Evolutionary conservation across 2,329 filamentous ascomycete species (phyloP).

Genomic region (Aspergillus ochraceus): DNA sequence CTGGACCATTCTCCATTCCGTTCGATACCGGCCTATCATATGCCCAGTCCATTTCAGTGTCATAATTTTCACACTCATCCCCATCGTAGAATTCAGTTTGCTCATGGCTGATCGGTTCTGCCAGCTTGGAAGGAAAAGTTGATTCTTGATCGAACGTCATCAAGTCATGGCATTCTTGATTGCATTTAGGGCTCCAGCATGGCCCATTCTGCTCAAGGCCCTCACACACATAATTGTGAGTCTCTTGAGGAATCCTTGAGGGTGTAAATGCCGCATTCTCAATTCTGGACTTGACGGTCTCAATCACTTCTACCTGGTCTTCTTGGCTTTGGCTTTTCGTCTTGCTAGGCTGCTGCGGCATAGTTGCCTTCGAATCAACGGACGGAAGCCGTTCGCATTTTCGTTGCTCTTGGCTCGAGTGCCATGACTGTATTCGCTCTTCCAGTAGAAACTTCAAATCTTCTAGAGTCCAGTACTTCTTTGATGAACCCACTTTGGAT

Average conservation of each 20-base stretch:
- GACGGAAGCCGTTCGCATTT: slow-evolving; percentile 1
- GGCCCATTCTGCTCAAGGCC: not conserved
- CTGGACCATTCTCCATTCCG: not conserved
- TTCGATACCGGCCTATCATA: not conserved
- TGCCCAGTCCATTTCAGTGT: not conserved
- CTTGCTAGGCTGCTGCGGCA: not conserved
- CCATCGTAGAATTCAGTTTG: not conserved
- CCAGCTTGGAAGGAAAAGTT: not conserved
- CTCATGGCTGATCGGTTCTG: not conserved
- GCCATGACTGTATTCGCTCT: slow-evolving; percentile 17
- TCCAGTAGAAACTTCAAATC: slow-evolving; percentile 24
- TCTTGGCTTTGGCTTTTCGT: not conserved
- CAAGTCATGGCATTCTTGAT: not conserved
- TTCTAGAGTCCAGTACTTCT: slow-evolving; percentile 22
- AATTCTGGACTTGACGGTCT: not conserved
- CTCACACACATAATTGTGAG: not conserved
- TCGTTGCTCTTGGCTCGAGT: not conserved
- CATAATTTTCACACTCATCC: not conserved
- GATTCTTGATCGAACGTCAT: not conserved
- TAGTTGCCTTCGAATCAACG: not conserved
- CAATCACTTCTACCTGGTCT: not conserved
- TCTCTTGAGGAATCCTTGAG: not conserved
- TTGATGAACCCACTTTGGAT: not conserved
- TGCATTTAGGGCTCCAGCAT: not conserved
- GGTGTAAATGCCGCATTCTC: not conserved